Base-by-base conservation (phyloP, 1,284 basidiomycete genomes). In the Leccinum angustisporum region DNA sequence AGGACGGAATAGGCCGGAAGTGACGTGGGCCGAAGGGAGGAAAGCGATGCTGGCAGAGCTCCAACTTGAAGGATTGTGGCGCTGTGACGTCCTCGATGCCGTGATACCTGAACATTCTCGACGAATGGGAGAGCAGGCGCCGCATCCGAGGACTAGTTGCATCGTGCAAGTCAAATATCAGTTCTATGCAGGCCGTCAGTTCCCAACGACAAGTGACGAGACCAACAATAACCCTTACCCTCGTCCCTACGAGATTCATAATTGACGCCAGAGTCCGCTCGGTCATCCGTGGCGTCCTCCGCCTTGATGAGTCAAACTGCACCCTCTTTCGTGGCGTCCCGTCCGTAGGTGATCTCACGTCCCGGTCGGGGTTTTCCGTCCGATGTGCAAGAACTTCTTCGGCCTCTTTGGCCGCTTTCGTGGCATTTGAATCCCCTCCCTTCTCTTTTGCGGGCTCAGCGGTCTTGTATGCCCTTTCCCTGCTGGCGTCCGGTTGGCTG, bases 91-190 rank as follows among this genome's bases (percentile, higher is more conserved):
- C 21, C 21, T 21, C 21, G 21, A 21, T 2, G 21, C 21, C 21
- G 21, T 2, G 21, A 21, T 21, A 21, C 21, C 21, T 21, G 21
- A 21, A 21, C 21, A 21, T 21, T 21, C 21, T 21, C 21, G 21
- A 21, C 21, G 21, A 21, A 21, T 21, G 21, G 21, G 2, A 21
- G 21, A 5, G 72, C 68, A 13, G 73, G 72, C 14, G 71, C 62
- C 5, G 67, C 64, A 62, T 72, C 70, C 55, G 64, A 65, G 25
- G 62, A 65, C 72, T 71, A 13, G 68, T 77, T 62, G 80, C 82
- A 34, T 81, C 81, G 54, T 88, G 89, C 65, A 91, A 75, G 55
- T 85, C 83, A 66, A 92, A 92, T 46, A 92, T 82, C 76, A 86
- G 78, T 58, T 86, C 89, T 90, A 46, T 27, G 14, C 16, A 18